Percentiles rank a stretch among this genome's conserved stretches.
These are phyloP conservation scores for Zygoascus bituminiphila DNA, from an alignment of 805 yeast genomes.

Conservation along the genomic window DNA sequence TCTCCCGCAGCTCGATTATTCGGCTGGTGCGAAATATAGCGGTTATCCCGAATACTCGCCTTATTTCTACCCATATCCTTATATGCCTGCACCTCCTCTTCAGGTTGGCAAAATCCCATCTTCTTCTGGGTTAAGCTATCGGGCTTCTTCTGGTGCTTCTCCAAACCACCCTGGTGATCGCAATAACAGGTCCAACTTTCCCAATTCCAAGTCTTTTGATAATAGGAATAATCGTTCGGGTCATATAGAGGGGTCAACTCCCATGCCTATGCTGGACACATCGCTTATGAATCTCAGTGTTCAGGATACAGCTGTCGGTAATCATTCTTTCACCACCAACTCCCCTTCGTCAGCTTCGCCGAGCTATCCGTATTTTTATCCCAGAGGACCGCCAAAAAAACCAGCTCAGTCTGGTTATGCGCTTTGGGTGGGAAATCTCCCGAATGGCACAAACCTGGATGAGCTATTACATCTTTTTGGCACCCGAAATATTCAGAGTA, in stretches of 20 bases:
- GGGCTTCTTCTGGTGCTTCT: neutral
- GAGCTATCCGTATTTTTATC: slow-evolving; percentile 4
- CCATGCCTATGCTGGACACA: neutral
- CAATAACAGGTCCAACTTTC: neutral
- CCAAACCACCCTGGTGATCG: neutral
- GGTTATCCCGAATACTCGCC: neutral
- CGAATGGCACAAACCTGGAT: slow-evolving; percentile 28
- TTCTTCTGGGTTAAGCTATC: neutral
- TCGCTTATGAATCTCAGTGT: neutral
- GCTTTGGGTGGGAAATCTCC: slow-evolving; percentile 41
- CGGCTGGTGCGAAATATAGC: neutral
- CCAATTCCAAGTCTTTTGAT: neutral
- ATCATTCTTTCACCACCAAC: neutral
- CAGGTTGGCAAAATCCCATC: neutral
- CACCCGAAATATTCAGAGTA: slow-evolving; percentile 29
- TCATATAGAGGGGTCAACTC: neutral
- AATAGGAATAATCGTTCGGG: neutral
- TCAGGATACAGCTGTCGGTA: neutral
- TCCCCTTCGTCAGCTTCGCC: neutral
- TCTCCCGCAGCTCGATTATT: neutral
- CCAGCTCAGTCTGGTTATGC: slow-evolving; percentile 32
- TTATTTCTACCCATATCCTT: neutral
- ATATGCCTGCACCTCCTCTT: neutral
- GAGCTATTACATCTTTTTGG: slow-evolving; percentile 33
- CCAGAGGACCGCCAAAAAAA: slow-evolving; percentile 36